Base-by-base conservation (phyloP, 2,329 filamentous ascomycete genomes). In the Byssochlamys sp. region DNA sequence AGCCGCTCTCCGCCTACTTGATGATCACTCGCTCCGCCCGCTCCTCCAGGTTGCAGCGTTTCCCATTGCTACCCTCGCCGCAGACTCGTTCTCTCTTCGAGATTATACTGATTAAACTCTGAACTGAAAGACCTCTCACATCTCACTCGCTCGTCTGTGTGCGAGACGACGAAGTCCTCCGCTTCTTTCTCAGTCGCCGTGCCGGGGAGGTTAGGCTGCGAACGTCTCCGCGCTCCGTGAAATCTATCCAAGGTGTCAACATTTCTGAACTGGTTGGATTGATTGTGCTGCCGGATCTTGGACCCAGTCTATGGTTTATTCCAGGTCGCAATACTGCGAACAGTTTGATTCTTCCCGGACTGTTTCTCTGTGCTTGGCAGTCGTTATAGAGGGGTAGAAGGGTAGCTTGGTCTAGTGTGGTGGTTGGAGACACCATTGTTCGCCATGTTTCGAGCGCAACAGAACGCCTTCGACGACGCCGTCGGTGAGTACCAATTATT, bases 401-500 rank as follows among this genome's bases (percentile, higher is more conserved):
- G 12, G 14, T n/a, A 54, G 54, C 52, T 58, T 59, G 52, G 55
- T 56, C 53, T 28, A 55, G 39, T 31, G 51, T 55, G 29, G 51
- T 55, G 29, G 31, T 55, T 55, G 56, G 51, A 62, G 57, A 51
- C 45, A 58, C 39, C 57, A 55, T 60, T 52, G 56, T 39, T 60
- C 54, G 63, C 60, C 60, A 84, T 84, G 81, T 84, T 84, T 73
- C 80, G 81, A 66, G 77, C 80, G 55, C 80, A 86, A 73, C 81
- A 84, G 70, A 87, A 88, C 73, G 79, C 82, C 52, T 88, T 88
- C 65, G 85, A 88, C 72, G 85, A 88, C 67, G 83, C 82, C 65
- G 83, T 88, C 72, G 83, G 84, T 85, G 77, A 70, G 81, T 76
- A 29, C 6, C 48, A 45, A 33, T 33, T 33, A 4, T 33, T 3